Evolutionary conservation across 371 early-diverging fungal species (phyloP).

Genomic region (Haplosporangium sp.): DNA sequence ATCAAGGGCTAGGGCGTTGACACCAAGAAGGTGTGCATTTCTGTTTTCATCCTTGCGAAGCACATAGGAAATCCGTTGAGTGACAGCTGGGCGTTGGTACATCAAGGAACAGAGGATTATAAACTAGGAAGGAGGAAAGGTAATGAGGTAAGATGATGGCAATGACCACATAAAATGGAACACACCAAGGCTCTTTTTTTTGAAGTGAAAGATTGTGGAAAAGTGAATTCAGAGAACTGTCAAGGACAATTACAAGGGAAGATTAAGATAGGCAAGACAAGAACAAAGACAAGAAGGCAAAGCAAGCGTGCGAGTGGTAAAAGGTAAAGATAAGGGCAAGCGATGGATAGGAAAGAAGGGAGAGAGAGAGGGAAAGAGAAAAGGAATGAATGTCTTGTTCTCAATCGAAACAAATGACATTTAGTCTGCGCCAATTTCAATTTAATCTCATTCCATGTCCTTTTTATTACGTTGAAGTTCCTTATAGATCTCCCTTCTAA

Average conservation of each 20-base stretch:
- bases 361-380: not conserved
- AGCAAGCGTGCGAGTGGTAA: not conserved
- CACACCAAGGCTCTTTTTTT: not conserved
- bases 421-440: no score
- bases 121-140: not conserved
- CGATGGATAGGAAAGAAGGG: not conserved
- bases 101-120: slow-evolving; percentile 11
- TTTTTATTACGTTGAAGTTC: no score
- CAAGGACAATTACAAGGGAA: not conserved
- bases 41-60: slow-evolving; percentile 61
- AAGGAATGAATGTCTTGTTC: not conserved
- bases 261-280: not conserved
- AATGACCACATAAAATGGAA: not conserved
- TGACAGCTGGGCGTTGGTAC: slow-evolving; percentile 53
- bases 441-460: no score
- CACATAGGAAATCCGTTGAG: slow-evolving; percentile 67
- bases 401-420: no score
- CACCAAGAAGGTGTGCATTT: slow-evolving; percentile 77
- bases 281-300: not conserved
- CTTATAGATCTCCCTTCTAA: no score
- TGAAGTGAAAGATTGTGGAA: not conserved
- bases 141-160: not conserved
- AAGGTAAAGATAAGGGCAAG: not conserved
- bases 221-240: not conserved
- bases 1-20: slow-evolving; percentile 83